phyloP scores from a whole-genome alignment of 805 yeast genomes.

The Candida lessepsii region DNA sequence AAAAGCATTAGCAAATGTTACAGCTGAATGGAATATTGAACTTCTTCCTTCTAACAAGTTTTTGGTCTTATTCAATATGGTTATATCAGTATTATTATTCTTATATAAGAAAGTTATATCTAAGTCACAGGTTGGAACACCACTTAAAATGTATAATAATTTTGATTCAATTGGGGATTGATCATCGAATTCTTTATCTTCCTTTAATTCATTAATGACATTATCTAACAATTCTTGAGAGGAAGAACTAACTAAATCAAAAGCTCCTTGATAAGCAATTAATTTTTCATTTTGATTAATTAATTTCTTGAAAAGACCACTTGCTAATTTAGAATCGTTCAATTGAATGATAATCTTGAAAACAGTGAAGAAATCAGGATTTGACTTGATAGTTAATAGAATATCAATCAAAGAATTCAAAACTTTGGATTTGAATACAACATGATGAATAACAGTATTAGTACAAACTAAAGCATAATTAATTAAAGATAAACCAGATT shows the following conservation, averaged over 20 bases:
- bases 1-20: slow-evolving; percentile 90
- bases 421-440: slow-evolving; percentile 63
- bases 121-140: slow-evolving; percentile 91
- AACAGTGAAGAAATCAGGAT: slow-evolving; percentile 79
- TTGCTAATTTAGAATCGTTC: slow-evolving; percentile 72
- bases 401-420: slow-evolving; percentile 62
- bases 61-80: slow-evolving; percentile 79
- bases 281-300: slow-evolving; percentile 49
- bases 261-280: slow-evolving; percentile 89
- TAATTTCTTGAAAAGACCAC: slow-evolving; percentile 62
- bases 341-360: slow-evolving; percentile 86
- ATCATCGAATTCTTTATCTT: slow-evolving; percentile 25
- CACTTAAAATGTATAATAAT: slow-evolving; percentile 72
- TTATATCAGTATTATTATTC: slow-evolving; percentile 83
- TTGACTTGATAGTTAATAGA: slow-evolving; percentile 48
- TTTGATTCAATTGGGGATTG: slow-evolving; percentile 34
- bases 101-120: slow-evolving; percentile 84
- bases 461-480: slow-evolving; percentile 76
- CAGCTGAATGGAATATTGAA: slow-evolving; percentile 94
- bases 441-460: slow-evolving; percentile 62
- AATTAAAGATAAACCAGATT: slow-evolving; percentile 52
- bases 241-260: slow-evolving; percentile 88
- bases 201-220: slow-evolving; percentile 43
- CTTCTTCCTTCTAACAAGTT: slow-evolving; percentile 82
- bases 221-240: slow-evolving; percentile 80